Evolutionary conservation across 1,284 basidiomycete species (phyloP).

Genomic region (Xerocomus nothofagi): DNA sequence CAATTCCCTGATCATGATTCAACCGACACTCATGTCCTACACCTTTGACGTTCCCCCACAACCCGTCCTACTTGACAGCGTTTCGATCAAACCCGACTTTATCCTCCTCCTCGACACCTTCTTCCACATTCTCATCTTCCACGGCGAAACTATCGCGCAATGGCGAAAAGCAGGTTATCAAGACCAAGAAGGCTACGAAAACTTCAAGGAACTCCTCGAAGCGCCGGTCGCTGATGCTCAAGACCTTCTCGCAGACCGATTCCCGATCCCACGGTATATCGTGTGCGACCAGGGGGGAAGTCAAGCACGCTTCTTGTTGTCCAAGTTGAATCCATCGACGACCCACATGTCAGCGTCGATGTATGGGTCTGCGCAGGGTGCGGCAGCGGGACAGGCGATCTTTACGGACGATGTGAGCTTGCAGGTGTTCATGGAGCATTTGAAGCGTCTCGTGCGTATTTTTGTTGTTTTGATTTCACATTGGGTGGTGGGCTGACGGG

Average conservation of each 20-base stretch:
- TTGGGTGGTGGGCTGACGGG: slow-evolving; percentile 4
- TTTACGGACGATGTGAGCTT: slow-evolving; percentile 99
- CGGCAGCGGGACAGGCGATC: slow-evolving; percentile 84
- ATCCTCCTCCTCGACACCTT: slow-evolving; percentile 99
- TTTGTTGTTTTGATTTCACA: not conserved
- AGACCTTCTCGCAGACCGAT: slow-evolving; percentile 93
- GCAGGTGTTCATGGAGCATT: slow-evolving; percentile 95
- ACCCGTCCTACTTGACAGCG: slow-evolving; percentile 94
- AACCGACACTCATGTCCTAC: slow-evolving; percentile 99
- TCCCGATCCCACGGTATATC: slow-evolving; percentile 97
- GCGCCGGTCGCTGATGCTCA: slow-evolving; percentile 80
- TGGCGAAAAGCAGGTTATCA: slow-evolving; percentile 99
- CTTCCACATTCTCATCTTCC: slow-evolving; percentile 99
- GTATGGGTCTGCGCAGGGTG: slow-evolving; percentile 71
- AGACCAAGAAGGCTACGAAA: slow-evolving; percentile 98
- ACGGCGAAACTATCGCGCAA: slow-evolving; percentile 94
- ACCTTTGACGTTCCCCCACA: slow-evolving; percentile 89
- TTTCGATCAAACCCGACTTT: slow-evolving; percentile 97
- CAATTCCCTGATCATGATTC: slow-evolving; percentile 99
- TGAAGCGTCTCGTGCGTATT: slow-evolving; percentile 77
- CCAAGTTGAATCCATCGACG: slow-evolving; percentile 96
- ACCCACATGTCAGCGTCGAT: slow-evolving; percentile 93
- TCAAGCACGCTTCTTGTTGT: slow-evolving; percentile 95
- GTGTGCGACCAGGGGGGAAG: slow-evolving; percentile 97
- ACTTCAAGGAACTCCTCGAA: slow-evolving; percentile 94